Evolutionary conservation across 768 basidiomycete genomes (phyloP).

Genomic region (Lenzites betulinus): DNA sequence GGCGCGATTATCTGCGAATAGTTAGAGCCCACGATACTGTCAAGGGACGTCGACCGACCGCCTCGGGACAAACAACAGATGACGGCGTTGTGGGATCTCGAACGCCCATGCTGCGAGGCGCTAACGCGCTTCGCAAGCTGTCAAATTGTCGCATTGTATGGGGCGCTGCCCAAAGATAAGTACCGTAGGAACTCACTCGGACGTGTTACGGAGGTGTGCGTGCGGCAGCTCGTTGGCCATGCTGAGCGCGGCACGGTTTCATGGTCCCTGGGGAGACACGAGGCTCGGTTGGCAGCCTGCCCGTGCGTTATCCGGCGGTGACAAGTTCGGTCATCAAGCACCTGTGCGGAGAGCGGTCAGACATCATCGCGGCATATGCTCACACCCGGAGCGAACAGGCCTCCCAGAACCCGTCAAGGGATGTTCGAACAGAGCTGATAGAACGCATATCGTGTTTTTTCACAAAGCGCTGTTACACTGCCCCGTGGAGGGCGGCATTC

Average conservation of each 20-base stretch:
- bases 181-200: neutral
- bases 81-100: conserved; percentile 5
- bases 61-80: conserved; percentile 1
- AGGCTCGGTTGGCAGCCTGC: neutral
- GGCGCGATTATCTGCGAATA: neutral
- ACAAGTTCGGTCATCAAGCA: neutral
- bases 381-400: neutral
- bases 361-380: neutral
- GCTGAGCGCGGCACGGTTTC: neutral
- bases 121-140: conserved; percentile 3
- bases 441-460: too few relatives aligned
- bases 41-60: neutral
- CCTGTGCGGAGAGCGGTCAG: neutral
- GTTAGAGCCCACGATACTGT: conserved; percentile 5
- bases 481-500: too few relatives aligned
- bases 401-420: neutral
- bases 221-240: neutral
- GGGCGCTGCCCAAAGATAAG: conserved; percentile 1
- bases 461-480: neutral
- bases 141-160: conserved; percentile 1
- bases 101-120: conserved; percentile 3
- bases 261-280: neutral
- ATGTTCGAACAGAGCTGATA: neutral
- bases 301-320: neutral
- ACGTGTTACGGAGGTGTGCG: neutral